phyloP scores from a whole-genome alignment of 139 green algal species.

The Picochlorum sp. region DNA sequence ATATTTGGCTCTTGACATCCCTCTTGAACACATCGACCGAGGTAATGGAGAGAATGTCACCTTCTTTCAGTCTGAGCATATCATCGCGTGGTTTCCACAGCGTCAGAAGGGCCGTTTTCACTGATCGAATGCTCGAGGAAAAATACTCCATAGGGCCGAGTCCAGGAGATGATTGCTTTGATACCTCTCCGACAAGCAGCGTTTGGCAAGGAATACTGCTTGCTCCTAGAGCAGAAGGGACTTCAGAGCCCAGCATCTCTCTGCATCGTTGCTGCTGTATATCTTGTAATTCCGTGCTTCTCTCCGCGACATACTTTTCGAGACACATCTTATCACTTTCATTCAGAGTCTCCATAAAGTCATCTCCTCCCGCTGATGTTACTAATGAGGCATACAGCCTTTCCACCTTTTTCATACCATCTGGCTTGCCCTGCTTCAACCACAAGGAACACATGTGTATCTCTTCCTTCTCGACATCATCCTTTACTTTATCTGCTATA shows the following conservation, averaged over 20 bases:
- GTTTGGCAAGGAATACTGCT: neutral
- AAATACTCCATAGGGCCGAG: neutral
- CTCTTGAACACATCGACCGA: too few relatives aligned
- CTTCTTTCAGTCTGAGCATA: too few relatives aligned
- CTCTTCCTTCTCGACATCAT: neutral
- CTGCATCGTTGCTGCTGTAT: neutral
- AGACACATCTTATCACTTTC: neutral
- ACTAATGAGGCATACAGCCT: constrained; percentile 4
- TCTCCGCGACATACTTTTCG: neutral
- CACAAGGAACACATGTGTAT: neutral
- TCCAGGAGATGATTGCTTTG: neutral
- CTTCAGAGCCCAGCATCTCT: constrained; percentile 1
- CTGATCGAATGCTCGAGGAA: neutral
- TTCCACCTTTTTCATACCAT: constrained; percentile 9
- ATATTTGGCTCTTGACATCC: too few relatives aligned
- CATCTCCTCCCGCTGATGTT: neutral
- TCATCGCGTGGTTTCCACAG: too few relatives aligned
- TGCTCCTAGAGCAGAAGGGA: constrained; percentile 5
- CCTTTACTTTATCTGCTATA: neutral
- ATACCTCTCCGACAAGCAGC: constrained; percentile 9
- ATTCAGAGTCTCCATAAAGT: neutral
- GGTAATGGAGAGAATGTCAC: too few relatives aligned
- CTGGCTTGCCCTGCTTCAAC: constrained; percentile 6
- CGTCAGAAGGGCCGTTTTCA: neutral
- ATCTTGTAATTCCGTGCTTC: neutral